These are phyloP conservation scores for Euphorbia celastroides DNA, from an alignment of 441 rosid genomes.

Conservation along the genomic window DNA sequence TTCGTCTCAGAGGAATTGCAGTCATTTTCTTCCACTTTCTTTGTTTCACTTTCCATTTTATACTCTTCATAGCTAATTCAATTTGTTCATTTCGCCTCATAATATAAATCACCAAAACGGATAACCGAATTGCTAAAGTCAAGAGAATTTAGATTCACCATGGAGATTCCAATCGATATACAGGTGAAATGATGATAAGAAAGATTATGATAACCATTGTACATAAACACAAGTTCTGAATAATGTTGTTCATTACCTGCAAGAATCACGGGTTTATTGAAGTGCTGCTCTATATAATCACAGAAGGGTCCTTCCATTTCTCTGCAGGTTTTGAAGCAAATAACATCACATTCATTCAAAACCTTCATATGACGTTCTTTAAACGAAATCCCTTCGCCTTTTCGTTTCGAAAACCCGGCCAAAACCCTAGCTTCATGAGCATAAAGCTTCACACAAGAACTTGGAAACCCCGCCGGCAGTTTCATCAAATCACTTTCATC, in stretches of 20 bases:
- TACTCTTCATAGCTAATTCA: no score
- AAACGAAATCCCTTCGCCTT: slow-evolving; percentile 17
- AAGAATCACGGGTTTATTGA: slow-evolving; percentile 29
- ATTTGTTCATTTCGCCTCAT: no score
- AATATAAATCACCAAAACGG: no score
- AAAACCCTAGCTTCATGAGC: slow-evolving; percentile 29
- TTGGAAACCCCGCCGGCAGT: slow-evolving; percentile 30
- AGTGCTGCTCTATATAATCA: slow-evolving; percentile 21
- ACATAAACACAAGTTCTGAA: no score
- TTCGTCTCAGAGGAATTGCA: no score
- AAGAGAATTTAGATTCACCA: no score
- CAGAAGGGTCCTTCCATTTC: slow-evolving; percentile 37
- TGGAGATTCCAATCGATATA: no score
- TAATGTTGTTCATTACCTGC: slow-evolving; percentile 13
- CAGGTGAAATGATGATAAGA: no score
- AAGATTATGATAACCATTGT: no score
- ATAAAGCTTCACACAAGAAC: slow-evolving; percentile 24
- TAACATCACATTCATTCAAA: slow-evolving; percentile 23
- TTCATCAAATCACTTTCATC: slow-evolving; percentile 20
- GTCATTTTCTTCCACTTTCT: no score
- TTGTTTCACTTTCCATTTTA: no score
- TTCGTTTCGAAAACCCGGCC: neutral
- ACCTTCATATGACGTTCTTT: slow-evolving; percentile 6
- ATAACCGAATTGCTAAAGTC: no score
- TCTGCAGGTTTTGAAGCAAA: slow-evolving; percentile 23